phyloP scores from a whole-genome alignment of 2,329 filamentous ascomycete species.

The Huntiella abstrusa region DNA sequence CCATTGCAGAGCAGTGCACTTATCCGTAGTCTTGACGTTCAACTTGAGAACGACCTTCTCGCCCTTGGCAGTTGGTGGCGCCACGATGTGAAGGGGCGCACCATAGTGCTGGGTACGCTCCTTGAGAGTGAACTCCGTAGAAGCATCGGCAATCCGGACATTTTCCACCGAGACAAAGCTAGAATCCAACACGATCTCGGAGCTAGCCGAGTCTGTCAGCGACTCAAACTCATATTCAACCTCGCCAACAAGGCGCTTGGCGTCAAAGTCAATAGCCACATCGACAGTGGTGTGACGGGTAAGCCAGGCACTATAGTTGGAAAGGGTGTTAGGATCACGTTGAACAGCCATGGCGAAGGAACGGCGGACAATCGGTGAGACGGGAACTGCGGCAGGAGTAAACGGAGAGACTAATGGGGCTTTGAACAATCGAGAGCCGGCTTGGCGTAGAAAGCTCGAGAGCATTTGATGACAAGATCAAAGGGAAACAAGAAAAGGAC shows the following conservation, averaged over 20 bases:
- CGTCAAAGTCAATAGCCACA: slow-evolving; percentile 67
- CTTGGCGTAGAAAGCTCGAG: slow-evolving; percentile 7
- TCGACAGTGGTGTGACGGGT: slow-evolving; percentile 69
- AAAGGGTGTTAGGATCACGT: slow-evolving; percentile 74
- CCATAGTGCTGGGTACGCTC: slow-evolving; percentile 56
- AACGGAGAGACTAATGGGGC: background rate
- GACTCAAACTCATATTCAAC: slow-evolving; percentile 62
- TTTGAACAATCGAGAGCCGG: slow-evolving; percentile 7
- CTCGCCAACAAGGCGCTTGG: slow-evolving; percentile 56
- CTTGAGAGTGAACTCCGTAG: slow-evolving; percentile 49
- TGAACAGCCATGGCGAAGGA: slow-evolving; percentile 11
- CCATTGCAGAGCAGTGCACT: slow-evolving; percentile 91
- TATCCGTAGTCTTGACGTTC: slow-evolving; percentile 59
- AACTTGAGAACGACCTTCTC: slow-evolving; percentile 41
- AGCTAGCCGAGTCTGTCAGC: slow-evolving; percentile 51
- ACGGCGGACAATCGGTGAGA: background rate
- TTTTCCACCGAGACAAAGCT: slow-evolving; percentile 57
- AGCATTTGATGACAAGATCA: slow-evolving; percentile 6
- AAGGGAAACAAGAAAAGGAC: slow-evolving; percentile 21
- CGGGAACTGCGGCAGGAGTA: background rate
- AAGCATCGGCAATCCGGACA: slow-evolving; percentile 49
- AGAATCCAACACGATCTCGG: slow-evolving; percentile 52
- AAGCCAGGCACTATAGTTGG: slow-evolving; percentile 78
- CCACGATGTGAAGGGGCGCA: slow-evolving; percentile 46
- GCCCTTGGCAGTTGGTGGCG: slow-evolving; percentile 33